Evolutionary conservation across 2,329 filamentous ascomycete genomes (phyloP).

Genomic region (Bipolaris cookei): DNA sequence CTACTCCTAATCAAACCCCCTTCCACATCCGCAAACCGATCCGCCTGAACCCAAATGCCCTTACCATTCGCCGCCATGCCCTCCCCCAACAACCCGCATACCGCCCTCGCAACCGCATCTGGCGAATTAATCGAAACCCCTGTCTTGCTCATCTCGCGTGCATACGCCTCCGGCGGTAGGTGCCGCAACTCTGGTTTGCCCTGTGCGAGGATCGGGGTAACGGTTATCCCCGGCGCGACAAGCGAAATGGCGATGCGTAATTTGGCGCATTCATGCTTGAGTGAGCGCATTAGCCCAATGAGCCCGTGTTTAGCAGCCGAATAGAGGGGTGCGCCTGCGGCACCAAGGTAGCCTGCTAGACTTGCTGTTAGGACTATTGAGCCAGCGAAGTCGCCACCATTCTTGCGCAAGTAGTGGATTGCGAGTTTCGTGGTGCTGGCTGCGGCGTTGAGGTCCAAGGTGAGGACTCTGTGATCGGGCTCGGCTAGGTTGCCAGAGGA

Average conservation of each 20-base stretch:
- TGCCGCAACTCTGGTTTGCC: slow-evolving; percentile 37
- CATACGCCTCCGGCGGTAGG: slow-evolving; percentile 48
- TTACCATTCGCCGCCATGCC: slow-evolving; percentile 54
- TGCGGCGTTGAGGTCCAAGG: slow-evolving; percentile 57
- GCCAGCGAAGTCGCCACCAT: slow-evolving; percentile 32
- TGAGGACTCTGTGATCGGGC: slow-evolving; percentile 54
- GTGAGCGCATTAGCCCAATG: slow-evolving; percentile 58
- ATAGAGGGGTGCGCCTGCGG: slow-evolving; percentile 57
- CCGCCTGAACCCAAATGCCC: slow-evolving; percentile 56
- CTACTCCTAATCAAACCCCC: slow-evolving; percentile 55
- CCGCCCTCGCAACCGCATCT: slow-evolving; percentile 53
- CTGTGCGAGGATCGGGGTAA: slow-evolving; percentile 53
- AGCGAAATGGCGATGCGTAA: slow-evolving; percentile 55
- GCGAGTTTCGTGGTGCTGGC: slow-evolving; percentile 57
- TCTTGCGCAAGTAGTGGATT: slow-evolving; percentile 55
- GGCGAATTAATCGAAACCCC: slow-evolving; percentile 58
- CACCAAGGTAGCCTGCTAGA: slow-evolving; percentile 58
- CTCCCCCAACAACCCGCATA: slow-evolving; percentile 55
- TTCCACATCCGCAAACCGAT: slow-evolving; percentile 54
- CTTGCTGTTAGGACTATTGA: slow-evolving; percentile 56
- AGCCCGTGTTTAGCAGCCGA: slow-evolving; percentile 60
- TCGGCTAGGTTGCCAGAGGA: slow-evolving; percentile 51
- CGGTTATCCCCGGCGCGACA: slow-evolving; percentile 58
- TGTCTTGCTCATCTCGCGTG: slow-evolving; percentile 51
- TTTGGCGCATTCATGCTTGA: slow-evolving; percentile 58